Base-by-base conservation (phyloP, 2,329 filamentous ascomycete species). In the Exophiala xenobiotica region DNA sequence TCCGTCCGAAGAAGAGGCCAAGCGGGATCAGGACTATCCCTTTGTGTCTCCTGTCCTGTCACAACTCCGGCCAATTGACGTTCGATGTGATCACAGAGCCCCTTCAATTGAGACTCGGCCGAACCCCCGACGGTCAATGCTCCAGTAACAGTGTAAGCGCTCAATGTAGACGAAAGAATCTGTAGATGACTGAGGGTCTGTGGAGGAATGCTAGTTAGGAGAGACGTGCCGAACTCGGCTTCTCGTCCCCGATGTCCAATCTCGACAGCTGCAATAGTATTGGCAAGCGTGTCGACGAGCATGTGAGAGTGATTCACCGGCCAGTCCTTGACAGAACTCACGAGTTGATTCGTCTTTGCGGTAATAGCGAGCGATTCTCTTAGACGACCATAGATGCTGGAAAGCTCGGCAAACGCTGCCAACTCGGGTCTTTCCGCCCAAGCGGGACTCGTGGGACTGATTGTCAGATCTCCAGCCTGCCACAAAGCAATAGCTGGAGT, bases 231-330 rank as follows among this genome's bases (percentile, higher is more conserved):
- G 40, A 81, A 79, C 58, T 87, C 81, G 18, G 84, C 83, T 61
- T 89, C 87, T 3, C 90, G 77, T 5, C 93, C 93, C 61, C 93
- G 86, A 67, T 96, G 90, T 57, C 91, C 86, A 59, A 97, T 96
- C 70, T 99, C 93, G 3, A 88, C 84, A 0, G 90, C 85, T 6
- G 90, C 86, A 52, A 99, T 90, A 0, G 91, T 92, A 66, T 85
- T 61, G 23, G 54, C 53, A 23, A 62, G 38, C 35, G 59, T 56
- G 47, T 59, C 38, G 33, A 56, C 46, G 35, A 58, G 22, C 12
- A 56, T 38, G 49, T 61, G 46, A 38, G 47, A 50, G 31, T 53
- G 45, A 35, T 49, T 51, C 39, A 59, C 39, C n/a, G 22, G 37
- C 33, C 19, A 40, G n/a, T 49, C 51, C 11, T 44, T 31, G 19